phyloP scores from a whole-genome alignment of 2,329 filamentous ascomycete species.

The Diaporthe vexans region DNA sequence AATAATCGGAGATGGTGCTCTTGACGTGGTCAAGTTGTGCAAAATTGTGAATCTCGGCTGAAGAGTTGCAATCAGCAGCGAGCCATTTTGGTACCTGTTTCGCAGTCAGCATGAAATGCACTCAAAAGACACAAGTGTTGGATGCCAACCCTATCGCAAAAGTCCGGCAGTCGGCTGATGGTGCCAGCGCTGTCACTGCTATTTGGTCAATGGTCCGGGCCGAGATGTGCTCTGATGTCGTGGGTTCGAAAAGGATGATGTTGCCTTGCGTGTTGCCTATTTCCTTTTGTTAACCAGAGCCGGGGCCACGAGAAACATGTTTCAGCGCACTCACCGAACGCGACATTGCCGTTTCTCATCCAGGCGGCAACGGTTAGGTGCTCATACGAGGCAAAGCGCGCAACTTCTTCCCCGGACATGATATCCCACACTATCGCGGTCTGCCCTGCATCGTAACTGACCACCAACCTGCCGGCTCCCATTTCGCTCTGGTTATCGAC shows the following conservation, averaged over 20 bases:
- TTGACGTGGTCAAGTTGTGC: slow-evolving; percentile 88
- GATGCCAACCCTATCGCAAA: slow-evolving; percentile 91
- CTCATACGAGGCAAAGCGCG: slow-evolving; percentile 93
- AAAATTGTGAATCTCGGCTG: slow-evolving; percentile 94
- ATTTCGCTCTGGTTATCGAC: slow-evolving; percentile 93
- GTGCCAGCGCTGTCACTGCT: slow-evolving; percentile 92
- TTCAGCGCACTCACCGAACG: slow-evolving; percentile 80
- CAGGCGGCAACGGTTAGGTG: slow-evolving; percentile 87
- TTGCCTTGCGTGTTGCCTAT: slow-evolving; percentile 92
- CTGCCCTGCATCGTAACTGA: slow-evolving; percentile 92
- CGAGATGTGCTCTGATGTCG: slow-evolving; percentile 92
- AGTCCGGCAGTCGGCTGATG: slow-evolving; percentile 89
- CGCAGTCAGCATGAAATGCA: slow-evolving; percentile 40
- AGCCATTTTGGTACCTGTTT: slow-evolving; percentile 91
- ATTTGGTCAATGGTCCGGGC: slow-evolving; percentile 92
- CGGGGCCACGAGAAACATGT: slow-evolving; percentile 1
- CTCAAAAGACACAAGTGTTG: background rate
- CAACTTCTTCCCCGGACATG: slow-evolving; percentile 89
- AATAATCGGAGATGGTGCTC: slow-evolving; percentile 88
- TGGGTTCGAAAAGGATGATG: slow-evolving; percentile 93
- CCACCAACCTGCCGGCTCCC: slow-evolving; percentile 86
- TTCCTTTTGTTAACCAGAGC: slow-evolving; percentile 44
- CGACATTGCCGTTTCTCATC: slow-evolving; percentile 98
- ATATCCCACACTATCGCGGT: slow-evolving; percentile 98
- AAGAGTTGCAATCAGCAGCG: slow-evolving; percentile 88